Base-by-base conservation (phyloP, 495 filamentous ascomycete genomes). In the Podospora pseudoanserina region DNA sequence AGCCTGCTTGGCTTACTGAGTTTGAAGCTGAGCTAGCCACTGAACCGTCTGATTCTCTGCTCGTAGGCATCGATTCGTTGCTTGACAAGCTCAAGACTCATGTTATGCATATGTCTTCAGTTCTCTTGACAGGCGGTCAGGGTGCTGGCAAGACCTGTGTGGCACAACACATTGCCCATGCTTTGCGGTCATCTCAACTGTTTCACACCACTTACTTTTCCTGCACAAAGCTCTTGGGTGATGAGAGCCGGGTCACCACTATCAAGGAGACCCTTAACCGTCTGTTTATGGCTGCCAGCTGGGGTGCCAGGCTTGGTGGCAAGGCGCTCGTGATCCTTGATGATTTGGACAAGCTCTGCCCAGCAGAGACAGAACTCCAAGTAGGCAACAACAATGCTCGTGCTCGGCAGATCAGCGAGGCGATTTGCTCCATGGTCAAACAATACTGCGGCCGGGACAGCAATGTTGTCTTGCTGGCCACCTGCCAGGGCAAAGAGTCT, bases 281-380 rank as follows among this genome's bases (percentile, higher is more conserved):
- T 16, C 79, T 94, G 18, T 97, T 99, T 73, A 93, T 93, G 82
- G 84, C 87, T 49, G 95, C 96, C 16, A 88, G 89, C 55, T 99
- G 94, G 94, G 93, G 90, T 66, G 90, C 93, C 34, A 85, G 93
- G 61, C 85, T 93, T 13, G 93, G 92, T 55, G 94, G 95, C 5
- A 88, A 86, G 67, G 85, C 94, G 0, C 72, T 97, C 4, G 88
- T 99, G 16, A 86, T 99, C 55, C 81, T 99, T 3, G 95, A 99
- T 73, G 95, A 99, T 69, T 82, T 99, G 11, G 96, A 99, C 75
- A 90, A 90, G 68, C 81, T 99, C 11, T 97, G 95, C 75, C 93
- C 94, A 0, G 88, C 87, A 0, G 95, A 98, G 78, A 97, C 92
- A 0, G 95, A 98, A 75, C 81, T 97, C 30, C 91, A 96, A 78